Evolutionary conservation across 1,284 basidiomycete genomes (phyloP).

Genomic region (Hemileia vastatrix): DNA sequence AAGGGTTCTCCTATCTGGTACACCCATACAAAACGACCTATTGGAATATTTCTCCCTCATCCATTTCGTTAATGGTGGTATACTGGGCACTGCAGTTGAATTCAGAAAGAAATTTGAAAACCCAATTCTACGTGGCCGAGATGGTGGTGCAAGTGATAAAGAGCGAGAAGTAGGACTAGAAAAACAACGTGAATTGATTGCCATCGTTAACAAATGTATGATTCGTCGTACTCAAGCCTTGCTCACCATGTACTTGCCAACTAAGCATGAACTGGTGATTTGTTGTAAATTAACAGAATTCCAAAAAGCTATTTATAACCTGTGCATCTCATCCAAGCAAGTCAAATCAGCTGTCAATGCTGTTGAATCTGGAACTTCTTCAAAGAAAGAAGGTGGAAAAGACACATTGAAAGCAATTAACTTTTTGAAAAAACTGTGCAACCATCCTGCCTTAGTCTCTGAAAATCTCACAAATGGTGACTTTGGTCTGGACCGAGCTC

Average conservation of each 20-base stretch:
- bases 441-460: conserved; percentile 92
- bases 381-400: conserved; percentile 78
- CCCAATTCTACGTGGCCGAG: conserved; percentile 78
- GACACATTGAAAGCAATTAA: conserved; percentile 88
- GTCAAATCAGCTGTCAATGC: no score
- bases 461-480: conserved; percentile 37
- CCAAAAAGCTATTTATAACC: conserved; percentile 75
- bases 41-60: conserved; percentile 95
- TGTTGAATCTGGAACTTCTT: conserved; percentile 79
- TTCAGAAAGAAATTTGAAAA: conserved; percentile 61
- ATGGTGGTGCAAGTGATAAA: conserved; percentile 71
- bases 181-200: conserved; percentile 83
- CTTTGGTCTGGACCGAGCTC: conserved; percentile 51
- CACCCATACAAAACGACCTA: conserved; percentile 84
- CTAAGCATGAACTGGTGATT: conserved; percentile 98
- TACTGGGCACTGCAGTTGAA: conserved; percentile 51
- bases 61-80: conserved; percentile 83
- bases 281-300: conserved; percentile 83
- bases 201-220: conserved; percentile 86
- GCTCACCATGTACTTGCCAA: conserved; percentile 90
- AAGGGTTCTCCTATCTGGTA: conserved; percentile 72
- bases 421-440: conserved; percentile 91
- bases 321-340: conserved; percentile 90
- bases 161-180: conserved; percentile 73
- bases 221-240: conserved; percentile 94